Base-by-base conservation (phyloP, 345 rosid genomes). In the Bruguiera sexangula region DNA sequence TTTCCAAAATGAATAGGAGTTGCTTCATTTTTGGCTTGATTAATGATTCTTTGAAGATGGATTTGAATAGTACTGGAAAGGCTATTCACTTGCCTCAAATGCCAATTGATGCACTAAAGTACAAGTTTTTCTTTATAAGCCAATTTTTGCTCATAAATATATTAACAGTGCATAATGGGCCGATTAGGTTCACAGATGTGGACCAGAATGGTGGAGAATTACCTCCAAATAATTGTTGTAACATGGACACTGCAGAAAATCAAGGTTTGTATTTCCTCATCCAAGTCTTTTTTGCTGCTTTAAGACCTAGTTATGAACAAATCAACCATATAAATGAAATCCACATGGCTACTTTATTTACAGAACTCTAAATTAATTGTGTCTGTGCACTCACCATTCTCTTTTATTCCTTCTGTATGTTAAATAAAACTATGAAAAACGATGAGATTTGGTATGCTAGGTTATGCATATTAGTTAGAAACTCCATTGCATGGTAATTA, bases 251-350 rank as follows among this genome's bases (percentile, higher is more conserved):
- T 74, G 79, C 73, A 69, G 88, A 76, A 76, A 75, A 81, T 70
- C 79, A 76, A 82, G 88, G 95, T 87, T 62, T 34, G 50, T 16
- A 24, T 63, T 74, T 20, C 66, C 52, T 43, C 60, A 52, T 57
- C 65, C 6, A 31, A 20, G 13, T 50, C 39, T 18, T 67, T 67
- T 61, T 18, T 6, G 26, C 37, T 50, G 31, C 31, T 60, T 31
- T 2, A 31, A 20, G 70, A 52, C 29, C 69, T 63, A 21, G 32
- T 26, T 11, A 52, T 51, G 22, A 53, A 19, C 27, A 36, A 53
- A 7, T 46, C 6, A 19, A 62, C 26, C 6, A 27, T 22, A 31
- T 37, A 46, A 11, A 50, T 11, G 16, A 24, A 22, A 13, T 59
- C 27, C 54, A 51, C 27, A 6, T 29, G 31, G 22, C 22, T 43